Percentiles rank a stretch among this genome's conserved stretches.
phyloP scores from a whole-genome alignment of 2,329 filamentous ascomycete genomes.

The Botrytis elliptica region DNA sequence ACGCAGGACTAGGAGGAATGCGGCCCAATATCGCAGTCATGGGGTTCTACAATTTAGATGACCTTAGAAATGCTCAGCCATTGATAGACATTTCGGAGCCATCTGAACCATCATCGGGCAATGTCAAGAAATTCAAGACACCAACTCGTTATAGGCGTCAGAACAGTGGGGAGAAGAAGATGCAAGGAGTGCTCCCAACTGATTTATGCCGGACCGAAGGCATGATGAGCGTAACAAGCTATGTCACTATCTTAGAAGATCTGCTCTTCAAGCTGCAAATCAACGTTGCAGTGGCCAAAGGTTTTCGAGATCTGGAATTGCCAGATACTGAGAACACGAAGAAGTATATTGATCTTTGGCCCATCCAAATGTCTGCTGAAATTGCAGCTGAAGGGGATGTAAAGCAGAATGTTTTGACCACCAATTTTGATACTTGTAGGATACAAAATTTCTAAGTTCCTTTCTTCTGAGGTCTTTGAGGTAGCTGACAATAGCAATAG shows the following conservation, averaged over 20 bases:
- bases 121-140: slow-evolving; percentile 16
- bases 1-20: slow-evolving; percentile 83
- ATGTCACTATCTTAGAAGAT: slow-evolving; percentile 81
- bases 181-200: slow-evolving; percentile 63
- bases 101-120: slow-evolving; percentile 40
- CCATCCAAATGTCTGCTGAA: slow-evolving; percentile 90
- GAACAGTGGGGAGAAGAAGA: slow-evolving; percentile 54
- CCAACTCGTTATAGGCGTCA: slow-evolving; percentile 43
- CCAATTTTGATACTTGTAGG: slow-evolving; percentile 87
- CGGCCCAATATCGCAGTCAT: slow-evolving; percentile 82
- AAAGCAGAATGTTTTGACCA: slow-evolving; percentile 68
- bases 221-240: slow-evolving; percentile 68
- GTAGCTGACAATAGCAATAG: slow-evolving; percentile 44
- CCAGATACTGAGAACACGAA: slow-evolving; percentile 63
- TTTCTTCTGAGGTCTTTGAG: neutral
- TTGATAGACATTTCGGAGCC: slow-evolving; percentile 56
- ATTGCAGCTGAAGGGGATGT: slow-evolving; percentile 65
- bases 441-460: slow-evolving; percentile 14
- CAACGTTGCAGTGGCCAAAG: slow-evolving; percentile 81
- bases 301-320: slow-evolving; percentile 73
- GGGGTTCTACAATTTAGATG: slow-evolving; percentile 77
- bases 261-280: slow-evolving; percentile 73
- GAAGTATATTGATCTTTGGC: slow-evolving; percentile 85
- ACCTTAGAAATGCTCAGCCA: slow-evolving; percentile 62
- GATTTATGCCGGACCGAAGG: slow-evolving; percentile 67